These are phyloP conservation scores for Penicillium sp. DNA, from an alignment of 2,329 filamentous ascomycete genomes.

Conservation along the genomic window DNA sequence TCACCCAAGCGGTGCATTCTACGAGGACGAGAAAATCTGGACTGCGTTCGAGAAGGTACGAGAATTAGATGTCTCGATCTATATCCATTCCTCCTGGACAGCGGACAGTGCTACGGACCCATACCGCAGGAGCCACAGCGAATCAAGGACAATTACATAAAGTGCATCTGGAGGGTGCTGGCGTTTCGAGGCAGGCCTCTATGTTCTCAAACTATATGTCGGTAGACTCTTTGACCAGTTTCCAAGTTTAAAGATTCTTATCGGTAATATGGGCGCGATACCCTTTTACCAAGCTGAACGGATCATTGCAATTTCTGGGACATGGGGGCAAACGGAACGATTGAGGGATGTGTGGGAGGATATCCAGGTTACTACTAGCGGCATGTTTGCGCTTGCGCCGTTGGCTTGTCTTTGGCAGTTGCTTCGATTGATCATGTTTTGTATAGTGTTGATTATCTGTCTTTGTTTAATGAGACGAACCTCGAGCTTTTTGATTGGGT, in stretches of 20 bases:
- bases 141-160: constrained; percentile 15
- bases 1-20: constrained; percentile 40
- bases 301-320: not conserved
- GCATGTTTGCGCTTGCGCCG: not conserved
- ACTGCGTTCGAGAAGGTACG: constrained; percentile 44
- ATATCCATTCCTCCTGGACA: constrained; percentile 52
- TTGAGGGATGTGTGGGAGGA: not conserved
- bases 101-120: constrained; percentile 24
- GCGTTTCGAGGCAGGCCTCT: constrained; percentile 39
- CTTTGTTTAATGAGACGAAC: not conserved
- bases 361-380: constrained; percentile 1
- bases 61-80: constrained; percentile 52
- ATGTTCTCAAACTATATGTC: constrained; percentile 48
- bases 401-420: not conserved
- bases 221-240: constrained; percentile 57
- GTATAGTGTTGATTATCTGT: not conserved
- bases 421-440: not conserved
- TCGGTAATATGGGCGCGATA: constrained; percentile 1
- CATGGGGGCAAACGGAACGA: not conserved
- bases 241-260: constrained; percentile 51
- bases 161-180: constrained; percentile 35
- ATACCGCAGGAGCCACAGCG: constrained; percentile 41
- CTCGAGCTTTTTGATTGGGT: not conserved
- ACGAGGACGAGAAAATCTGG: constrained; percentile 47
- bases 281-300: not conserved